Percentiles rank a stretch among this genome's conserved stretches.
Evolutionary conservation across 805 yeast genomes (phyloP).

Genomic region (Teunomyces lycoperdinae): DNA sequence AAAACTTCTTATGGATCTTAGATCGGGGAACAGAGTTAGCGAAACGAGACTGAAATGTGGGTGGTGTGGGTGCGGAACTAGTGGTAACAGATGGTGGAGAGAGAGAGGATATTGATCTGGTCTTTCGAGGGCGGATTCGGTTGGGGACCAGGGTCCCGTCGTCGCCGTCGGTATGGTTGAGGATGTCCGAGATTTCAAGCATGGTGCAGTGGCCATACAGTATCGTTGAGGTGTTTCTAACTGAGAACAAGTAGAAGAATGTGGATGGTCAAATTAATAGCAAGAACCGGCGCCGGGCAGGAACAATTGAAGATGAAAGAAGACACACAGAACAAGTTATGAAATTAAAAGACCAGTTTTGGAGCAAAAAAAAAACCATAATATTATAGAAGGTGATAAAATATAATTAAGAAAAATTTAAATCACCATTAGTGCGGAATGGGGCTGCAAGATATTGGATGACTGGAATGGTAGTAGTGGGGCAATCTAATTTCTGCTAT

Average conservation of each 20-base stretch:
- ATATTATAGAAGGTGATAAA: conserved; percentile 1
- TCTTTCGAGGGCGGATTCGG: not conserved
- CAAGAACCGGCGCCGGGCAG: not conserved
- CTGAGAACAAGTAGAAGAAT: not conserved
- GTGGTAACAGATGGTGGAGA: conserved; percentile 2
- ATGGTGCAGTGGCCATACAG: conserved; percentile 6
- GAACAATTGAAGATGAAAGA: not conserved
- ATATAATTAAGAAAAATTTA: conserved; percentile 1
- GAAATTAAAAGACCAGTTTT: conserved; percentile 1
- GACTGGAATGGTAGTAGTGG: not conserved
- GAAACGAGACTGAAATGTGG: not conserved
- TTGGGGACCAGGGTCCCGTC: not conserved
- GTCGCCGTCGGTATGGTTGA: conserved; percentile 11
- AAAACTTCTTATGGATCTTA: conserved; percentile 9
- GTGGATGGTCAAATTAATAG: not conserved
- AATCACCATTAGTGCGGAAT: not conserved
- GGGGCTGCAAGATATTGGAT: not conserved
- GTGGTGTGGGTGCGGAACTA: not conserved
- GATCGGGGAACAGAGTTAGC: conserved; percentile 10
- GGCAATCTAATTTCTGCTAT: not conserved
- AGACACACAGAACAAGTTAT: not conserved
- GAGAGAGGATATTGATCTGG: conserved; percentile 4
- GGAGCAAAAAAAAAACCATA: conserved; percentile 1
- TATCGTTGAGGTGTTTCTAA: not conserved
- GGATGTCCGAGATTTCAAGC: conserved; percentile 18